These are phyloP conservation scores for Beauveria varroae DNA, from an alignment of 2,329 filamentous ascomycete genomes.

Conservation along the genomic window DNA sequence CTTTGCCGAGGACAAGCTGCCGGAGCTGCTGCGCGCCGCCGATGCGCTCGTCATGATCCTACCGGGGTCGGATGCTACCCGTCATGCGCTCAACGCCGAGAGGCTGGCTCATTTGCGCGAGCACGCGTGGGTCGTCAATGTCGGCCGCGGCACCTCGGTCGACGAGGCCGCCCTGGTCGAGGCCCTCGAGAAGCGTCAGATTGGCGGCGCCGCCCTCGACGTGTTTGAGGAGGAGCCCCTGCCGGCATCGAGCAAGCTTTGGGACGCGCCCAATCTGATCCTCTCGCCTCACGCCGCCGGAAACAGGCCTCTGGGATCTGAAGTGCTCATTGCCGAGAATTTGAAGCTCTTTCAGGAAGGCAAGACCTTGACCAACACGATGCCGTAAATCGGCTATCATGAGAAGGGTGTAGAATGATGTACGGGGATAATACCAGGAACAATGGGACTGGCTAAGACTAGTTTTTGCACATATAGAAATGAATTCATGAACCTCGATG, in stretches of 20 bases:
- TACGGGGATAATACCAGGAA: not conserved
- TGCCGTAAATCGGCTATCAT: constrained; percentile 17
- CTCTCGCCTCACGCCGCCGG: constrained; percentile 53
- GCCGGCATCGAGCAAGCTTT: constrained; percentile 35
- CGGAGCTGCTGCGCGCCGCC: constrained; percentile 45
- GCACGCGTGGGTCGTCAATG: constrained; percentile 50
- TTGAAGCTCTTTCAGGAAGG: constrained; percentile 51
- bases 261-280: constrained; percentile 43
- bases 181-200: constrained; percentile 33
- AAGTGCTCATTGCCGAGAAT: constrained; percentile 54
- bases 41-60: constrained; percentile 63
- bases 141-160: constrained; percentile 40
- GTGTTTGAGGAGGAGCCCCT: constrained; percentile 41
- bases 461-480: not conserved
- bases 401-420: not conserved
- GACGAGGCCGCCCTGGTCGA: constrained; percentile 42
- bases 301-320: constrained; percentile 52
- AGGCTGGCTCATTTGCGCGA: constrained; percentile 45
- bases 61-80: constrained; percentile 49
- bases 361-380: constrained; percentile 50
- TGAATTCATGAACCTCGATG: not conserved
- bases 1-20: constrained; percentile 44
- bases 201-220: constrained; percentile 43
- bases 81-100: constrained; percentile 47
- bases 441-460: not conserved